Conservation (phyloP, 2,329 filamentous ascomycete species). For the Dothistroma pini region DNA sequence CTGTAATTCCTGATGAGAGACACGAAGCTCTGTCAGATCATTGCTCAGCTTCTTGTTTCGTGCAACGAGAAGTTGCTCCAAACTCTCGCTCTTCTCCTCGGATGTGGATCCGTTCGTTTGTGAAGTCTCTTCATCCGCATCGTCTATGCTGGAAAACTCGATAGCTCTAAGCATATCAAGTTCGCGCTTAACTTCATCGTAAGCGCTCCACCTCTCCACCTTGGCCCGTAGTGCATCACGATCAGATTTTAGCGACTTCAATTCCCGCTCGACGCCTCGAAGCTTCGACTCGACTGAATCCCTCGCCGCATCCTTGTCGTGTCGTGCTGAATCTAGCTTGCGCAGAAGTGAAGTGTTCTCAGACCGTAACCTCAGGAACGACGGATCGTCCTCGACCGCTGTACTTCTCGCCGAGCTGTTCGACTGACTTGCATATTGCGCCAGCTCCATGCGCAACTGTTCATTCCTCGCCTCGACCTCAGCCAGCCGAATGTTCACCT, state of each 20-base stretch:
- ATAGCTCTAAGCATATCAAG: slow-evolving; percentile 93
- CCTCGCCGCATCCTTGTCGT: slow-evolving; percentile 79
- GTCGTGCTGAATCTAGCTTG: slow-evolving; percentile 76
- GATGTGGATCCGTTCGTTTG: slow-evolving; percentile 49
- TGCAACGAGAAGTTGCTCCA: slow-evolving; percentile 86
- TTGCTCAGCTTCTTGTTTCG: slow-evolving; percentile 96
- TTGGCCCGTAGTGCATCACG: slow-evolving; percentile 75
- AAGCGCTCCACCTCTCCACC: slow-evolving; percentile 86
- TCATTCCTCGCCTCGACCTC: slow-evolving; percentile 94
- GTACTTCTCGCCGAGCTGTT: slow-evolving; percentile 55
- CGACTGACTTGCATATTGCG: slow-evolving; percentile 75
- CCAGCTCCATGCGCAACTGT: slow-evolving; percentile 83
- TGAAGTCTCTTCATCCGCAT: slow-evolving; percentile 52
- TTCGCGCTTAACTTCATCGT: slow-evolving; percentile 94
- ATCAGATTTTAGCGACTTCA: slow-evolving; percentile 70
- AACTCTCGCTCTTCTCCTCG: slow-evolving; percentile 65
- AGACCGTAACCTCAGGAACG: slow-evolving; percentile 80
- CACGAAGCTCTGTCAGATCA: slow-evolving; percentile 85
- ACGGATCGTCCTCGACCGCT: slow-evolving; percentile 81
- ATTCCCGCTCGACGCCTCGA: slow-evolving; percentile 75
- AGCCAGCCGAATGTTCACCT: slow-evolving; percentile 78
- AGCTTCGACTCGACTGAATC: slow-evolving; percentile 71
- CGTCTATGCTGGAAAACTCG: slow-evolving; percentile 85
- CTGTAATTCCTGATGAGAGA: slow-evolving; percentile 91
- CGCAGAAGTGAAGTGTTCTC: slow-evolving; percentile 91